phyloP scores from a whole-genome alignment of 148 eudicot species.

The Heliamphora exappendiculata region DNA sequence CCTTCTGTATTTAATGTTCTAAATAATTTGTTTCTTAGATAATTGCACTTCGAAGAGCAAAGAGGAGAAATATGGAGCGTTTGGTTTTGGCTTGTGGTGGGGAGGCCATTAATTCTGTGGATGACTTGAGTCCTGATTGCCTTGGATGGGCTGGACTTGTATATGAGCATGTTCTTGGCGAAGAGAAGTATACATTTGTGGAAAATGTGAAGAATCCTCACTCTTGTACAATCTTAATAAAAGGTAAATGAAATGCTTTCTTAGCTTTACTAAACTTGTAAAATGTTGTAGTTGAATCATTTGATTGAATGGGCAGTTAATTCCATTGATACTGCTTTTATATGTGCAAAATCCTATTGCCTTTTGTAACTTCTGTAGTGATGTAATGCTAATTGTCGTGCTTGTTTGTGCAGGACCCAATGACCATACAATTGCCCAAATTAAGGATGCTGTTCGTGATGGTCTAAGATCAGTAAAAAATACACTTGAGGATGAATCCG shows the following conservation, averaged over 20 bases:
- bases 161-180: conserved; percentile 92
- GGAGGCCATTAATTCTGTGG: conserved; percentile 89
- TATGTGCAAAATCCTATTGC: background rate
- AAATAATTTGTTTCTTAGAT: conserved; percentile 35
- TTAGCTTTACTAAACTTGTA: background rate
- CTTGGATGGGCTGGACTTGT: conserved; percentile 99
- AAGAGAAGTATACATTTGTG: conserved; percentile 92
- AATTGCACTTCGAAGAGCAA: conserved; percentile 87
- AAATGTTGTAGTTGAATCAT: background rate
- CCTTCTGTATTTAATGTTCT: background rate
- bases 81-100: conserved; percentile 98
- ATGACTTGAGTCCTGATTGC: conserved; percentile 77
- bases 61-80: conserved; percentile 95
- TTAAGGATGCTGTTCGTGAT: conserved; percentile 98
- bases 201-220: conserved; percentile 92
- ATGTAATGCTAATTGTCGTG: background rate
- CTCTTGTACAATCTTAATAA: conserved; percentile 89
- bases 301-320: background rate
- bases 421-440: conserved; percentile 98
- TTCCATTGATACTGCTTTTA: background rate
- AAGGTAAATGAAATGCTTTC: conserved; percentile 42
- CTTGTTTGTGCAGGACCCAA: conserved; percentile 61
- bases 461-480: conserved; percentile 93
- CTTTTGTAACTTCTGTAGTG: background rate
- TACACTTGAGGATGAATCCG: conserved; percentile 90